phyloP scores from a whole-genome alignment of 495 filamentous ascomycete genomes.

The Xylaria telfairii region DNA sequence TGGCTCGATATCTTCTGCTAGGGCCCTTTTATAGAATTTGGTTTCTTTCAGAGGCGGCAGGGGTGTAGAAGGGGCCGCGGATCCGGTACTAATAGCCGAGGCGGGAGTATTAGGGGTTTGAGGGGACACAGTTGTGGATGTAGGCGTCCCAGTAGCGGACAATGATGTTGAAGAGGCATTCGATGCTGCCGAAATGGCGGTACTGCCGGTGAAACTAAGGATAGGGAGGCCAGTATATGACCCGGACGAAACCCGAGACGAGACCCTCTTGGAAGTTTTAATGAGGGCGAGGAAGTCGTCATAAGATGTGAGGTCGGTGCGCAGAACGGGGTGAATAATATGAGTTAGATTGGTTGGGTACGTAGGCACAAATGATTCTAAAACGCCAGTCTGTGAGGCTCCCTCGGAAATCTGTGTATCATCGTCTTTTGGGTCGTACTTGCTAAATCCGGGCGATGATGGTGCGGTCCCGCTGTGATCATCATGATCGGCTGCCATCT shows the following conservation, averaged over 20 bases:
- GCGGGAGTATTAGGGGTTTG: slow-evolving; percentile 60
- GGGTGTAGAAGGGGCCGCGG: slow-evolving; percentile 35
- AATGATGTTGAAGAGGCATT: slow-evolving; percentile 53
- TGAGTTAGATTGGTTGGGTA: slow-evolving; percentile 86
- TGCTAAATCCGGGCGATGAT: slow-evolving; percentile 62
- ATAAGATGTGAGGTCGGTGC: slow-evolving; percentile 80
- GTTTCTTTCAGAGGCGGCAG: slow-evolving; percentile 75
- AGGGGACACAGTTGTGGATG: slow-evolving; percentile 48
- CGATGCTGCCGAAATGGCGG: slow-evolving; percentile 48
- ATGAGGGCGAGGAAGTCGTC: slow-evolving; percentile 85
- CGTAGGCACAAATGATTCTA: slow-evolving; percentile 70
- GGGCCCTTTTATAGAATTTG: slow-evolving; percentile 87
- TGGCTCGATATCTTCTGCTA: slow-evolving; percentile 92
- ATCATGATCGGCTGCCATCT: slow-evolving; percentile 76
- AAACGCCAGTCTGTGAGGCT: slow-evolving; percentile 50
- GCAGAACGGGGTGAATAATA: slow-evolving; percentile 79
- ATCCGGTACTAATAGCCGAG: slow-evolving; percentile 50
- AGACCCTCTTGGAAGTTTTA: slow-evolving; percentile 63
- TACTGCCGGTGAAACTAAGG: slow-evolving; percentile 54
- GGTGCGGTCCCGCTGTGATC: slow-evolving; percentile 74
- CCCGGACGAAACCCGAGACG: slow-evolving; percentile 67
- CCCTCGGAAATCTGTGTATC: slow-evolving; percentile 43
- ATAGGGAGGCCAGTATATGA: slow-evolving; percentile 69
- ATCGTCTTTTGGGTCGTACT: slow-evolving; percentile 49
- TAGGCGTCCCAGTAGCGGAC: slow-evolving; percentile 44